Evolutionary conservation across 1,284 basidiomycete genomes (phyloP), one percentile per base, ranked within the genome.

Genomic region (Puccinia hordei): DNA sequence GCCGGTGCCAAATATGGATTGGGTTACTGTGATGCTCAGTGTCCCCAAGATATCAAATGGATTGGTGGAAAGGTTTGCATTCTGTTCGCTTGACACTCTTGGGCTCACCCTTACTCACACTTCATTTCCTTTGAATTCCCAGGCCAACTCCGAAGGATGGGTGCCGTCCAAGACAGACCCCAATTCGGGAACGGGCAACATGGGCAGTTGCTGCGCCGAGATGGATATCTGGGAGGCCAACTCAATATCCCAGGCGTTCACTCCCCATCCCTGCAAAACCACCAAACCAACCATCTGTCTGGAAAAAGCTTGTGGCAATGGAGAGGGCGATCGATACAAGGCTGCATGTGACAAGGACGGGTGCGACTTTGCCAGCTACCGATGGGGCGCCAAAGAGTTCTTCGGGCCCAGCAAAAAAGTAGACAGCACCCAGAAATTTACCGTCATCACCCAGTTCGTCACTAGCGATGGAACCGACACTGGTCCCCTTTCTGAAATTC

Each of bases 1-100:
- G 65, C 65, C 13, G 75, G 75, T 55, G 61, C 65, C 49, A 57
- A 55, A 19, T 59, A 38, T 53, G 75, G 75, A 15, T 77, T 81
- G 13, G 85, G 85, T 12, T 86, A 85, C 83, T 85, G 85, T 80
- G 85, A 86, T 82, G 84, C 85, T 22, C 85, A 85, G 83, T 86
- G 85, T 81, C 85, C 85, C 22, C 87, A 87, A 22, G 88, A 89
- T 81, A 86, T 89, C 85, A 89, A 89, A 84, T 89, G 89, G 84
- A 89, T 89, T 83, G 87, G 88, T 84, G 89, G 89, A 81, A 83
- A 86, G 86, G 89, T 89, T 76, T 19, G 15, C 33, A 19, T 38
- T 38, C 33, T n/a, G 46, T 75, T 30, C 19, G 30, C 27, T 35
- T 10, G 38, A 41, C 38, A 49, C 17, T 19, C 2, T 49, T 30